phyloP scores from a whole-genome alignment of 805 yeast species.

The Candida endomychidarum region DNA sequence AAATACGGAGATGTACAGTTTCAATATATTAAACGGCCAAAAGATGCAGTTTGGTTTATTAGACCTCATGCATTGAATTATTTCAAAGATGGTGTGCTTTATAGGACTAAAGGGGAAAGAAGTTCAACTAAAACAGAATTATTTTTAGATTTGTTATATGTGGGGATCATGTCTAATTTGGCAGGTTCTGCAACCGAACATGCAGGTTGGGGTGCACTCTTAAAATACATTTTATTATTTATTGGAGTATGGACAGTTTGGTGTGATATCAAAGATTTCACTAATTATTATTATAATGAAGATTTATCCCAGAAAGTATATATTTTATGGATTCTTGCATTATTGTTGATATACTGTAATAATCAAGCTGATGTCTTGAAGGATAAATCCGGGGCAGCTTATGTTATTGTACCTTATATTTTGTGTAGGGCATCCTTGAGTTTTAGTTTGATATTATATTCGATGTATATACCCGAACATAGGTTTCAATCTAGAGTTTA shows the following conservation, averaged over 20 bases:
- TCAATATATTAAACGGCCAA: conserved; percentile 46
- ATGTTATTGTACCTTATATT: conserved; percentile 48
- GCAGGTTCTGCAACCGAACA: conserved; percentile 54
- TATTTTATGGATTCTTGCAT: conserved; percentile 51
- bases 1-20: conserved; percentile 52
- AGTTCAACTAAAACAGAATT: conserved; percentile 53
- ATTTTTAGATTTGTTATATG: conserved; percentile 62
- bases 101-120: conserved; percentile 56
- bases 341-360: conserved; percentile 53
- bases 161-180: conserved; percentile 60
- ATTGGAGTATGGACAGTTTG: conserved; percentile 64
- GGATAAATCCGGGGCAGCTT: conserved; percentile 35
- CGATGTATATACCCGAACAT: conserved; percentile 50
- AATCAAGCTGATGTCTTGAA: conserved; percentile 39
- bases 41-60: conserved; percentile 39
- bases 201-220: conserved; percentile 47
- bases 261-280: conserved; percentile 63
- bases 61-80: conserved; percentile 61
- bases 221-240: conserved; percentile 50
- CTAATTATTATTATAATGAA: conserved; percentile 62
- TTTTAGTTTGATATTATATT: conserved; percentile 33
- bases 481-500: conserved; percentile 49
- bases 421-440: conserved; percentile 45
- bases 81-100: conserved; percentile 56
- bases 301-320: conserved; percentile 55